Evolutionary conservation across 345 rosid genomes (phyloP), one percentile per base, ranked within the genome.

Genomic region (Excoecaria agallocha): DNA sequence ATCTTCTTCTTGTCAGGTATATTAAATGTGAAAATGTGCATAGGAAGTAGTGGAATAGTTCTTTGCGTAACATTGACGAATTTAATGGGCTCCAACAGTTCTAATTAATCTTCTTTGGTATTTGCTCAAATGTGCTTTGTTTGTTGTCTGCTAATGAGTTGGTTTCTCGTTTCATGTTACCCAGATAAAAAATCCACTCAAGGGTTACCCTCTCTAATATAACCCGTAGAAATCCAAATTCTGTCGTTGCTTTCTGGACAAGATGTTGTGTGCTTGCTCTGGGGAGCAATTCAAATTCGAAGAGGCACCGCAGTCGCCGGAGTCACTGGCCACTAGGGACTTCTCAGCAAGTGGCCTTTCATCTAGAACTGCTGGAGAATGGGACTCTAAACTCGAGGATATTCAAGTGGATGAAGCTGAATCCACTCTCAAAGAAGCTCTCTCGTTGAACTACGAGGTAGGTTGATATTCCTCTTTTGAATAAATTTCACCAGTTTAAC

Each of bases 231-330:
- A 68, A 49, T 52, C 55, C 49, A 20, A 51, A n/a, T 59, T 52
- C n/a, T 59, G 52, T 15, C 6, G 37, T 39, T 52, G 76, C 35
- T 3, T 38, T 71, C 52, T 49, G 69, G 51, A 45, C 20, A 86
- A 80, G 79, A 93, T 93, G 98, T 76, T 95, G 93, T 93, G 98
- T 76, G 92, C 98, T 82, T 95, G 98, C 79, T 95, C 99, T 39
- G 96, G 99, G 22, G 96, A 93, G 84, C 98, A 88, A 62, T 93
- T 95, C 85, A 88, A 89, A 74, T 83, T 91, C 46, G 97, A 95
- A 74, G 99, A 95, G 19, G 88, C 88, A 70, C 93, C 96, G 6
- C 89, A 85, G 64, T 93, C 99, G 15, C 98, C 98, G 59, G 98
- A 90, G 66, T 91, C 99, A 4, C 79, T 95, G 72, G 98, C 99